Evolutionary conservation across 1,139 yeast species (phyloP).

Genomic region (Taphrina wiesneri): DNA sequence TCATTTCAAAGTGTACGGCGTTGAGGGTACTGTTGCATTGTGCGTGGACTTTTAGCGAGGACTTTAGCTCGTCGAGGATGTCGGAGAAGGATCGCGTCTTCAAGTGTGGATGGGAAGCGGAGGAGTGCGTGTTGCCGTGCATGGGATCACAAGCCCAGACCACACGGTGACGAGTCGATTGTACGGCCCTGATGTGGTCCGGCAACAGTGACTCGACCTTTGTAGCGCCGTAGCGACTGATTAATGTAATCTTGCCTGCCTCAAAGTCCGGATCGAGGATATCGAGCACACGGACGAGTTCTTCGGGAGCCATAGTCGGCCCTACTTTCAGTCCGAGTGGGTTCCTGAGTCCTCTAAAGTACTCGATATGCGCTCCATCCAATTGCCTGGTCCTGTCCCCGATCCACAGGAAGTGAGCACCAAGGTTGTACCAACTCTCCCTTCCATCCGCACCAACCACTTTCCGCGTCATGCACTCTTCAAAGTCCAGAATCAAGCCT

Average conservation of each 20-base stretch:
- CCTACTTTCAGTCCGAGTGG: conserved; percentile 53
- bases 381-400: conserved; percentile 52
- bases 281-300: conserved; percentile 47
- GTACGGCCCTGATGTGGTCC: conserved; percentile 49
- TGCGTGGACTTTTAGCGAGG: conserved; percentile 48
- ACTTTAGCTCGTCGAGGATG: conserved; percentile 48
- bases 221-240: conserved; percentile 50
- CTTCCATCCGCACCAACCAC: conserved; percentile 42
- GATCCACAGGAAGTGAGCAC: conserved; percentile 53
- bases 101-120: conserved; percentile 47
- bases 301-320: conserved; percentile 49
- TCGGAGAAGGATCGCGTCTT: conserved; percentile 52
- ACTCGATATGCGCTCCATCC: conserved; percentile 53
- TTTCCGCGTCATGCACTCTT: conserved; percentile 49
- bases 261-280: conserved; percentile 49
- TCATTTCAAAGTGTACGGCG: conserved; percentile 51
- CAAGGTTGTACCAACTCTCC: conserved; percentile 48
- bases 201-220: conserved; percentile 48
- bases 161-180: conserved; percentile 48
- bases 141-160: conserved; percentile 43
- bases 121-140: conserved; percentile 50
- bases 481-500: conserved; percentile 50
- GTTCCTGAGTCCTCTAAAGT: conserved; percentile 51
- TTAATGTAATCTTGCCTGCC: conserved; percentile 50
- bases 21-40: conserved; percentile 46